Conservation (phyloP, 352 stramenopile species). For the Phytopythium oedochilum region DNA sequence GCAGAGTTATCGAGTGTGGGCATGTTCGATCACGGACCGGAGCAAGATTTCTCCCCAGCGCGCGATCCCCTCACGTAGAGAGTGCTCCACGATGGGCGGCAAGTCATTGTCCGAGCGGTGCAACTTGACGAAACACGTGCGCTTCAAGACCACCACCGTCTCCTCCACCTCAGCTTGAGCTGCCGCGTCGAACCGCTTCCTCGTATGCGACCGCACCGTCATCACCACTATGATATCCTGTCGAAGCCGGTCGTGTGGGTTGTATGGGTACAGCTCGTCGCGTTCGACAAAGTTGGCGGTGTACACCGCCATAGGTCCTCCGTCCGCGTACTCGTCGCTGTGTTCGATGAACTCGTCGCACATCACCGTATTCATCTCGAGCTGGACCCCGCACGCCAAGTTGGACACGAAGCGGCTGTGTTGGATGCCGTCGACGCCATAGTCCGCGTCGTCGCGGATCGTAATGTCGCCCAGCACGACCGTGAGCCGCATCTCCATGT, state of each 20-base stretch:
- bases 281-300: slow-evolving; percentile 27
- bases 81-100: slow-evolving; percentile 20
- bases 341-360: slow-evolving; percentile 17
- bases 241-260: slow-evolving; percentile 14
- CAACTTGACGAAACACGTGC: slow-evolving; percentile 9
- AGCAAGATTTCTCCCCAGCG: slow-evolving; percentile 40
- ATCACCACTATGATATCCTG: slow-evolving; percentile 25
- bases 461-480: slow-evolving; percentile 28
- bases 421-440: slow-evolving; percentile 25
- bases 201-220: slow-evolving; percentile 14
- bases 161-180: slow-evolving; percentile 7
- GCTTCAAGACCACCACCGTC: slow-evolving; percentile 26
- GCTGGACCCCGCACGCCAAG: slow-evolving; percentile 19
- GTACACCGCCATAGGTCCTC: slow-evolving; percentile 19
- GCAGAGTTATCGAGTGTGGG: neutral
- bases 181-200: slow-evolving; percentile 4
- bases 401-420: slow-evolving; percentile 44
- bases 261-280: slow-evolving; percentile 40
- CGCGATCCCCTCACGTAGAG: slow-evolving; percentile 34
- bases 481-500: slow-evolving; percentile 37
- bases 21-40: slow-evolving; percentile 13
- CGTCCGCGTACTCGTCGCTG: slow-evolving; percentile 11
- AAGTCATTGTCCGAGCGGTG: slow-evolving; percentile 10
- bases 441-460: slow-evolving; percentile 32
- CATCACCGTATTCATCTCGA: slow-evolving; percentile 10